phyloP scores from a whole-genome alignment of 2,329 filamentous ascomycete species.

The Aureobasidium leucospermi region DNA sequence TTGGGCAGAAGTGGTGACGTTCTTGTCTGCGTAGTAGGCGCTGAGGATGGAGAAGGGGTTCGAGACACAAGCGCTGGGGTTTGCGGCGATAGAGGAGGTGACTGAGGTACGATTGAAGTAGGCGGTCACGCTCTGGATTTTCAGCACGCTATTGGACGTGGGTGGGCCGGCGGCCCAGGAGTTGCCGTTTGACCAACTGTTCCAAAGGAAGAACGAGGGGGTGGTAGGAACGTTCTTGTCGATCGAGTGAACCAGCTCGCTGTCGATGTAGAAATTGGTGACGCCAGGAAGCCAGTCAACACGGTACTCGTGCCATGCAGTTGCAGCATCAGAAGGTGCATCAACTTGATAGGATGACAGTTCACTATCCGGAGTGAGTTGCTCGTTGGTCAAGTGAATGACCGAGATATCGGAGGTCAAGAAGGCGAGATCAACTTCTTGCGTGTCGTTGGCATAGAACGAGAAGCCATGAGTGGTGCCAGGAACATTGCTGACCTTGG shows the following conservation, averaged over 20 bases:
- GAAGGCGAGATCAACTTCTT: conserved; percentile 70
- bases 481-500: conserved; percentile 53
- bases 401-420: conserved; percentile 8
- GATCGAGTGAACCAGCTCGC: conserved; percentile 48
- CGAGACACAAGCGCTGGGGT: neutral
- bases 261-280: conserved; percentile 65
- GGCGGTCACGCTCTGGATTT: conserved; percentile 62
- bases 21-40: conserved; percentile 4
- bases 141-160: conserved; percentile 51
- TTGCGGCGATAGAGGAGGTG: neutral
- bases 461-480: conserved; percentile 75
- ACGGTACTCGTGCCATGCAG: conserved; percentile 72
- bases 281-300: conserved; percentile 61
- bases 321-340: conserved; percentile 51
- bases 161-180: conserved; percentile 68
- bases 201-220: conserved; percentile 61
- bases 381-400: conserved; percentile 47
- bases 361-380: conserved; percentile 55
- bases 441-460: conserved; percentile 34
- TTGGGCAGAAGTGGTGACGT: conserved; percentile 10
- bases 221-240: conserved; percentile 41
- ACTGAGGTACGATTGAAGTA: conserved; percentile 37
- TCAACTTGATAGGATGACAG: conserved; percentile 55
- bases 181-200: conserved; percentile 66
- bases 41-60: neutral